Evolutionary conservation across 2,329 filamentous ascomycete species (phyloP), one percentile per base, ranked within the genome.

Genomic region (Boeremia exigua): DNA sequence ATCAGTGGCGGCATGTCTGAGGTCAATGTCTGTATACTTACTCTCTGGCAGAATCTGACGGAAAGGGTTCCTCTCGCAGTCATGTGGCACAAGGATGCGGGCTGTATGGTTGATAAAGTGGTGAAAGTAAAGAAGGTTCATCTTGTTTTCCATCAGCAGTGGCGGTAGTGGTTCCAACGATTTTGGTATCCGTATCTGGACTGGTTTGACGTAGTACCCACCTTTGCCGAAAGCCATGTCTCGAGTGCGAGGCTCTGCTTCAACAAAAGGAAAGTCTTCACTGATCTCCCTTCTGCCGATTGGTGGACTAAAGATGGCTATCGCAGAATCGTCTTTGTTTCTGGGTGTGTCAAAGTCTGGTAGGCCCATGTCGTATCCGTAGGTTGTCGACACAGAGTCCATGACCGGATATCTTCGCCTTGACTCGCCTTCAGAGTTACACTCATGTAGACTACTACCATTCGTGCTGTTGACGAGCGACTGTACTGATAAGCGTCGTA

Each of bases 101-200:
- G 90, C 90, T 3, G 91, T 95, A 72, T 95, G 89, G 65, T 93
- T 91, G 56, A 95, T 80, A 68, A 95, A 88, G 65, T 88, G 86
- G 69, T 89, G 86, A 61, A 88, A 88, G 66, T 88, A 88, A 62
- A 95, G 81, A 58, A 95, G 75, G 67, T 95, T 94, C 85, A 94
- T 94, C 1, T 86, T 88, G 64, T 91, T 93, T 33, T 88, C 84
- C 38, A 84, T 75, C 28, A 92, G 77, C 9, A 83, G 77, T 4
- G 77, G 66, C 4, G 86, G 86, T 19, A 88, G 70, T 2, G 81
- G 81, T 53, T 81, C 84, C 29, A 88, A 71, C 47, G 80, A 80
- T 58, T 82, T 82, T 2, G 84, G 81, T 23, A 87, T 86, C 55
- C 81, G 82, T 59, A 93, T 87, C 0, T 83, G 78, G 0, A 92